Percentiles rank a stretch among this genome's conserved stretches.
Conservation (phyloP, 2,329 filamentous ascomycete species). For the Anthostomella pinea region DNA sequence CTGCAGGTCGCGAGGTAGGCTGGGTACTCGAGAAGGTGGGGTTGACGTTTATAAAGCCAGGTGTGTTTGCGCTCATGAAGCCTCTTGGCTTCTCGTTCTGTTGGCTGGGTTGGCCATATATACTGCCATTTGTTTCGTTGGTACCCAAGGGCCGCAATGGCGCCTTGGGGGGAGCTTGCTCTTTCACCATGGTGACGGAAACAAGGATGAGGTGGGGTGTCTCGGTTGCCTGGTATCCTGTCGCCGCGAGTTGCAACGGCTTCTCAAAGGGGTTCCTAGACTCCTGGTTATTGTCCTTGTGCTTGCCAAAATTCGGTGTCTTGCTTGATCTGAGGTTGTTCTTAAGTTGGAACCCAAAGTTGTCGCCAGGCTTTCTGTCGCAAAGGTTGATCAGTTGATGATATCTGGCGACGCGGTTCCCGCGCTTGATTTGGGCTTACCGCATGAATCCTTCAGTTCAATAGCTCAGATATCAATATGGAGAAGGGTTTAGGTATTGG, state of each 20-base stretch:
- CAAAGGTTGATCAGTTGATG: slow-evolving; percentile 1
- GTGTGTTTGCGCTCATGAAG: slow-evolving; percentile 12
- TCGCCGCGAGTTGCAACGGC: too few species aligned
- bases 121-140: slow-evolving; percentile 24
- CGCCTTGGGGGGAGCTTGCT: slow-evolving; percentile 44
- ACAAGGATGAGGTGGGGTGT: too few species aligned
- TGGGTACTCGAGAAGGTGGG: background rate
- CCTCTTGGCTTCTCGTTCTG: slow-evolving; percentile 11
- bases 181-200: slow-evolving; percentile 43
- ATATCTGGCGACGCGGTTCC: too few species aligned
- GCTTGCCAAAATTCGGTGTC: slow-evolving; percentile 17
- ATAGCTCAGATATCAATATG: too few species aligned
- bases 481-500: too few species aligned
- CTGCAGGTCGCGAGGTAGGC: too few species aligned
- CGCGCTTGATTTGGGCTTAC: too few species aligned
- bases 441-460: too few species aligned
- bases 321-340: slow-evolving; percentile 29
- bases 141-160: slow-evolving; percentile 38
- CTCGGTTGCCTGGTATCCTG: too few species aligned
- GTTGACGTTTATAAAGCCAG: slow-evolving; percentile 10
- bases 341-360: slow-evolving; percentile 31
- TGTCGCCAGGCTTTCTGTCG: slow-evolving; percentile 31
- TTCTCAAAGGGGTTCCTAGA: background rate
- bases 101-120: slow-evolving; percentile 17
- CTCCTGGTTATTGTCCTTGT: slow-evolving; percentile 2